Percentiles rank a stretch among this genome's conserved stretches.
Evolutionary conservation across 129 eudicot species (phyloP).

Genomic region (Artemisia tridentata): DNA sequence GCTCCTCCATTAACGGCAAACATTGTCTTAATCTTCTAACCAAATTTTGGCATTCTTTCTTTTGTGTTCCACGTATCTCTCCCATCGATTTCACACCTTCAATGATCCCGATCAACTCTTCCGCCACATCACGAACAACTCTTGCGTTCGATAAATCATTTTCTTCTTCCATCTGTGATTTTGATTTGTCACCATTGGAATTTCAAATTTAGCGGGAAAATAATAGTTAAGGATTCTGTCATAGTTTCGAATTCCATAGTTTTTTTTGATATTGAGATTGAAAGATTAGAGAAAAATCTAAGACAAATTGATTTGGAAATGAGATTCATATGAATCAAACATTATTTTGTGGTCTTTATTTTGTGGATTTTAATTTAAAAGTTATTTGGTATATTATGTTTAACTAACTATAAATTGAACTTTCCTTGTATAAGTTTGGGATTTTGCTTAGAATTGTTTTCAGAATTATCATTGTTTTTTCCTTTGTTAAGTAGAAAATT

Average conservation of each 20-base stretch:
- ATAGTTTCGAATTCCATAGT: conserved; percentile 1
- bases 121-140: conserved; percentile 42
- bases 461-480: too few relatives aligned
- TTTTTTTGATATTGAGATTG: conserved; percentile 12
- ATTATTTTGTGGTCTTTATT: conserved; percentile 24
- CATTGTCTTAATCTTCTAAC: conserved; percentile 53
- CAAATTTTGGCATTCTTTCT: conserved; percentile 54
- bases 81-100: conserved; percentile 46
- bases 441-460: too few relatives aligned
- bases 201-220: background rate
- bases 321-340: conserved; percentile 31
- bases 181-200: conserved; percentile 38
- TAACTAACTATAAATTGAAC: too few relatives aligned
- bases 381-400: conserved; percentile 12
- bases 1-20: conserved; percentile 64
- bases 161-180: conserved; percentile 37
- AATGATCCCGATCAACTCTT: conserved; percentile 50
- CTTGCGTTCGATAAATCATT: conserved; percentile 20
- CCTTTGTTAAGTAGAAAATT: too few relatives aligned
- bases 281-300: conserved; percentile 18
- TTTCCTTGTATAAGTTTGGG: too few relatives aligned
- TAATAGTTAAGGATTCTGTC: conserved; percentile 19
- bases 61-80: conserved; percentile 59
- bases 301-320: conserved; percentile 18
- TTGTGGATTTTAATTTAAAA: conserved; percentile 24